Evolutionary conservation across 768 basidiomycete species (phyloP), one percentile per base, ranked within the genome.

Genomic region (Termitomyces bulborhizus): DNA sequence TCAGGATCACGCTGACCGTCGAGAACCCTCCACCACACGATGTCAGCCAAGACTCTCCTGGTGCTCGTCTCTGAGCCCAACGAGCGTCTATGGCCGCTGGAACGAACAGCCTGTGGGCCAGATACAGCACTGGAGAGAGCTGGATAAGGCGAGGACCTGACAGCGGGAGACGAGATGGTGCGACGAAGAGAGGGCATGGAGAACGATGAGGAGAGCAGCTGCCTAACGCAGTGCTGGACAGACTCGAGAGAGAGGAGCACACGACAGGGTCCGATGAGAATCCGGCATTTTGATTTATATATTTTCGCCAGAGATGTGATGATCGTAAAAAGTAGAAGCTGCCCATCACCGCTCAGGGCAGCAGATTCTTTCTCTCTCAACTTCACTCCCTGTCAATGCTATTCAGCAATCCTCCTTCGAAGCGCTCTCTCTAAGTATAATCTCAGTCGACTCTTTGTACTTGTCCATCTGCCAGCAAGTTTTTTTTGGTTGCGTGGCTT

Each of bases 1-100:
- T 69, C 71, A 48, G 64, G 59, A 60, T 77, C 75, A 70, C 75
- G 78, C 72, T 92, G 88, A 59, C 86, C 84, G 57, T 84, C 87
- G 59, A 79, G 73, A 61, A 91, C 88, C 63, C 76, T 81, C 89
- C 89, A 91, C 89, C 90, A 92, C 68, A 90, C 89, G 65, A 92
- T 86, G 74, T 92, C 90, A 34, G 87, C 89, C 57, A 92, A 78
- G 62, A 92, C 87, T 62, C 88, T 79, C 66, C 90, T 79, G 60
- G 69, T 74, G 61, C 67, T 69, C 36, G 80, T 81, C 65, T 87
- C 84, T 62, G 88, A 87, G 57, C 81, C 85, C 21, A 84, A 83
- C 12, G 86, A 80, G 57, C 88, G 83, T 65, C 86, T 80, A 55
- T 79, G 71, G 41, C 81, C 71, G 55, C 76, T 71, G 24, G 72